Evolutionary conservation across 352 stramenopile species (phyloP).

Genomic region (Phytophthora lateralis): DNA sequence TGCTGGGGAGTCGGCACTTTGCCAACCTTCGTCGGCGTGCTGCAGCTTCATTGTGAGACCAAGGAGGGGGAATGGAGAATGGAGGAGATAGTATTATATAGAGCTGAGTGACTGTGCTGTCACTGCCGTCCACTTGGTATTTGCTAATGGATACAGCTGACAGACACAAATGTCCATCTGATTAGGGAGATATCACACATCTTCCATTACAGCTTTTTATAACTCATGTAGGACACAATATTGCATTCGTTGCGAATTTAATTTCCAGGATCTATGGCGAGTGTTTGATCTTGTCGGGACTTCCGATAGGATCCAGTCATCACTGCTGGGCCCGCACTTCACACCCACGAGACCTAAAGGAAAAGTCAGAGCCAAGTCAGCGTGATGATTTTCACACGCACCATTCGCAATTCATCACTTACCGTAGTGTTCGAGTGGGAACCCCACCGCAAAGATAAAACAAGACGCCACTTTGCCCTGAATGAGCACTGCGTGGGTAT

Average conservation of each 20-base stretch:
- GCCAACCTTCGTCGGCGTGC: neutral
- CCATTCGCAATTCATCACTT: neutral
- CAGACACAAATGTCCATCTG: too few species aligned
- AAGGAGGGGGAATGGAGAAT: neutral
- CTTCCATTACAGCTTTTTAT: too few species aligned
- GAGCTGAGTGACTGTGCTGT: neutral
- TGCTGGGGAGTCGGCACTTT: neutral
- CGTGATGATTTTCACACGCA: neutral
- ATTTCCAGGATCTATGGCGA: too few species aligned
- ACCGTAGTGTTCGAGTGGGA: constrained; percentile 17
- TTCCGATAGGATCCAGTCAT: too few species aligned
- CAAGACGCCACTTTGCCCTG: constrained; percentile 35
- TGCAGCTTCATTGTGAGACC: neutral
- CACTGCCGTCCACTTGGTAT: neutral
- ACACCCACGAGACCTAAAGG: constrained; percentile 4
- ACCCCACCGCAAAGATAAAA: constrained; percentile 10
- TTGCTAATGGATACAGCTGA: too few species aligned
- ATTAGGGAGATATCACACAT: too few species aligned
- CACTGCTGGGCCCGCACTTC: neutral
- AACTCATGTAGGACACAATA: too few species aligned
- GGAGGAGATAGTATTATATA: too few species aligned
- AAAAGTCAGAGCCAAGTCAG: constrained; percentile 2
- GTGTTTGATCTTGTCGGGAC: too few species aligned
- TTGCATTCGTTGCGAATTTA: too few species aligned
- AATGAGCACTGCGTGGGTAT: constrained; percentile 32